Conservation (phyloP, 2,329 filamentous ascomycete genomes). For the Coniochaeta hoffmannii region DNA sequence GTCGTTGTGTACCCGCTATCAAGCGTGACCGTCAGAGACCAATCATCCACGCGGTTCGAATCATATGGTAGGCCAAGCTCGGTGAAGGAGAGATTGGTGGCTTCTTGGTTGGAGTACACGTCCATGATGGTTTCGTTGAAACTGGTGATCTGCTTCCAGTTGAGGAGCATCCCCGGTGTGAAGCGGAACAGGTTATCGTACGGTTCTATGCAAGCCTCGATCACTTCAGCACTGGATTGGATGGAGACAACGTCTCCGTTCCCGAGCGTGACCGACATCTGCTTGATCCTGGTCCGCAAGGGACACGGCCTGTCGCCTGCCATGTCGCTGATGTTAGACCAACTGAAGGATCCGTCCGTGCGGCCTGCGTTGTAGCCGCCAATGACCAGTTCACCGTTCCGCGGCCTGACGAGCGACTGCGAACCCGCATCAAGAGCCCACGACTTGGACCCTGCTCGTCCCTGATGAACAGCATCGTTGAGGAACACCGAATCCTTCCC, state of each 20-base stretch:
- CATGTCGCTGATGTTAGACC: slow-evolving; percentile 6
- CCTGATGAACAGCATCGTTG: slow-evolving; percentile 4
- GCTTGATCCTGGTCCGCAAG: slow-evolving; percentile 3
- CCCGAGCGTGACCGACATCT: slow-evolving; percentile 2
- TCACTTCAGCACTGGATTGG: slow-evolving; percentile 4
- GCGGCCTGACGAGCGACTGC: slow-evolving; percentile 4
- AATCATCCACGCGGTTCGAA: slow-evolving; percentile 2
- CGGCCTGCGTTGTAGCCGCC: slow-evolving; percentile 6
- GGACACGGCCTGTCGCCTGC: slow-evolving; percentile 5
- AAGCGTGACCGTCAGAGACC: slow-evolving; percentile 4
- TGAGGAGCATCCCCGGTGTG: slow-evolving; percentile 6
- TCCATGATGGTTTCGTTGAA: slow-evolving; percentile 5
- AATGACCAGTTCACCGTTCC: slow-evolving; percentile 6
- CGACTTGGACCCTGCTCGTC: slow-evolving; percentile 2
- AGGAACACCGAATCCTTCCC: slow-evolving; percentile 7
- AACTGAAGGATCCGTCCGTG: slow-evolving; percentile 7
- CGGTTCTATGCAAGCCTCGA: slow-evolving; percentile 7
- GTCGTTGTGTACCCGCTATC: slow-evolving; percentile 6
- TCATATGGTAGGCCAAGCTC: slow-evolving; percentile 5
- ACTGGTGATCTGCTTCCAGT: slow-evolving; percentile 6
- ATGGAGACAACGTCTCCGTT: slow-evolving; percentile 3
- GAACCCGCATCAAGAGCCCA: slow-evolving; percentile 7
- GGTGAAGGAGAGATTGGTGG: slow-evolving; percentile 5
- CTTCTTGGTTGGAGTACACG: slow-evolving; percentile 4
- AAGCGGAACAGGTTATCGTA: slow-evolving; percentile 8